Evolutionary conservation across 805 yeast genomes (phyloP), one percentile per base, ranked within the genome.

Genomic region (Tanozyma kutaoensis): DNA sequence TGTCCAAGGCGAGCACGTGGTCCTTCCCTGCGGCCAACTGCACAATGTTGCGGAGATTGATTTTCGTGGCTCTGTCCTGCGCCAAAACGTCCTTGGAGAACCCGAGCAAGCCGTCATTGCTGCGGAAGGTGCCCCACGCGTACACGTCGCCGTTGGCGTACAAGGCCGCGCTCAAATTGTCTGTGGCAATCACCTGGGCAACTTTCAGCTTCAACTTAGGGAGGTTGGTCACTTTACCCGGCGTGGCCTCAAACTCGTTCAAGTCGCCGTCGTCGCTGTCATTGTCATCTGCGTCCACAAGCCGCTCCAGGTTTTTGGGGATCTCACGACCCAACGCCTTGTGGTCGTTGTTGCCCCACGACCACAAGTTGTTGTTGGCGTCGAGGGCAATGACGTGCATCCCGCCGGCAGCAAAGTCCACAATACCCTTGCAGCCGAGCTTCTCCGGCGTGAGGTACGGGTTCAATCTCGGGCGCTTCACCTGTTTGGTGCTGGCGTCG

Each of bases 121-220:
- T 75, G 55, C 91, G 76, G 58, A 91, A 91, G 13, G 95, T 81
- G 21, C 99, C 99, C 97, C 98, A 91, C 1, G 96, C 93, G 50
- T 76, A 91, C 8, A 93, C 85, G 22, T 79, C 82, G 20, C 98
- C 97, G 28, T 72, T 74, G 25, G 70, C 76, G 22, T 76, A 68
- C 31, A 91, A 54, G 2, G 74, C 82, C 12, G 88, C 86, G 22
- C 94, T 79, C 33, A 88, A 56, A 43, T 85, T 88, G 49, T 91
- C 98, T 8, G 96, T 79, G 4, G 97, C 96, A 11, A 84, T 85
- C 22, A 88, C 50, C 46, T 78, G 91, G 14, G 81, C 80, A 27
- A 88, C 72, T 29, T 66, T 69, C 12, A 56, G 46, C 5, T 32
- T 41, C 5, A 26, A 62, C 15, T 29, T 23, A 67, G 93, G 81